Base-by-base conservation (phyloP, 352 stramenopile species). In the Plasmopara viticola region DNA sequence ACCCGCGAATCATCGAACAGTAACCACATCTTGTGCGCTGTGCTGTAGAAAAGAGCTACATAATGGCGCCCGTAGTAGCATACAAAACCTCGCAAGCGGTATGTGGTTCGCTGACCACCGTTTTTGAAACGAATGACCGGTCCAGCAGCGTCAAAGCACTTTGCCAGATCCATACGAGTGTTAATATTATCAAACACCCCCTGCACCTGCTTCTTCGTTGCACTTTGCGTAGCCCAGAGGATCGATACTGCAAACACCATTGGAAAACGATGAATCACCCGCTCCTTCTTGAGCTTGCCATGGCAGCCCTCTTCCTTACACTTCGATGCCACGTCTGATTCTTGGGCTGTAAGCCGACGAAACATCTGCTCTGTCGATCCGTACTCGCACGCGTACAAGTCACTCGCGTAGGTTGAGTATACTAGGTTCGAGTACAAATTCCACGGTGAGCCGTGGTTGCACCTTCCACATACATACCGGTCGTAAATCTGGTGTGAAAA, bases 401-500 rank as follows among this genome's bases (percentile, higher is more conserved):
- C 80, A 17, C 73, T 86, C 25, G 83, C 80, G 48, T 93, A 93
- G 17, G 71, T 87, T 29, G 78, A 88, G 50, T 87, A 93, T 31
- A 93, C 82, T 14, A 93, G 53, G 48, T 93, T 91, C 45, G 75
- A 89, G 58, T 87, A 93, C 28, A 92, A 51, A 28, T 93, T 80
- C 76, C 80, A 90, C 4, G 70, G 62, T 20, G 78, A 76, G 43
- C 66, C 68, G 60, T 85, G 66, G 33, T 77, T 78, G 54, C 83
- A 93, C 31, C 52, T 44, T 13, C 60, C 58, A 43, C 83, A 93
- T 39, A 87, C 66, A 58, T 87, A 88, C 41, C 83, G 68, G 53
- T 90, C 80, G 66, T 93, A 91, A 56, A 93, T 90, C 54, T 93
- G 83, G 58, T 93, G 80, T 42, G 72, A 87, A 54, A 93, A 93